Evolutionary conservation across 2,329 filamentous ascomycete species (phyloP).

Genomic region (Trichoderma polysporum): DNA sequence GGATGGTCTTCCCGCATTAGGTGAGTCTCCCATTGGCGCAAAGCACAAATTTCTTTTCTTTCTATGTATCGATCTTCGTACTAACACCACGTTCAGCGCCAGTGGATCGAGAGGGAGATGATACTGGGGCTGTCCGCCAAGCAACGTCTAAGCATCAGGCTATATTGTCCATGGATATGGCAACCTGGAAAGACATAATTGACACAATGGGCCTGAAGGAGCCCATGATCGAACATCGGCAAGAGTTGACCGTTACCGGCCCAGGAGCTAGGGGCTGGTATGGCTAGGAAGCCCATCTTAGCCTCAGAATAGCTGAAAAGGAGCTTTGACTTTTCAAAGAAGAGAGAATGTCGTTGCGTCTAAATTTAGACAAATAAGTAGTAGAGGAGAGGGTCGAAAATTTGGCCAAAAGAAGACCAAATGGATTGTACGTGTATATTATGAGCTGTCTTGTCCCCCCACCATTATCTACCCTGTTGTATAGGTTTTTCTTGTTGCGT

Average conservation of each 20-base stretch:
- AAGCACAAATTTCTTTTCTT: background rate
- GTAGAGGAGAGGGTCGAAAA: background rate
- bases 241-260: conserved; percentile 53
- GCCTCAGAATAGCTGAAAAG: background rate
- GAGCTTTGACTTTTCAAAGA: background rate
- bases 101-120: conserved; percentile 44
- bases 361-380: background rate
- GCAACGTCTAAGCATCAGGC: conserved; percentile 75
- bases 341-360: background rate
- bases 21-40: conserved; percentile 54
- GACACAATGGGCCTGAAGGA: conserved; percentile 73
- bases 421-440: background rate
- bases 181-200: conserved; percentile 77
- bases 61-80: conserved; percentile 3
- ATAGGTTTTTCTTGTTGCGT: background rate
- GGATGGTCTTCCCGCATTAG: conserved; percentile 71
- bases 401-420: background rate
- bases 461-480: background rate
- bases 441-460: background rate
- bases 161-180: conserved; percentile 83
- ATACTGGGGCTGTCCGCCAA: conserved; percentile 46
- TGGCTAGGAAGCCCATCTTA: conserved; percentile 39
- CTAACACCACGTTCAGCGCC: conserved; percentile 33
- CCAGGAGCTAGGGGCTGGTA: conserved; percentile 66
- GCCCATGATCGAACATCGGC: conserved; percentile 80